Conservation (phyloP, 179 eudicot species). For the Patellifolia procumbens region DNA sequence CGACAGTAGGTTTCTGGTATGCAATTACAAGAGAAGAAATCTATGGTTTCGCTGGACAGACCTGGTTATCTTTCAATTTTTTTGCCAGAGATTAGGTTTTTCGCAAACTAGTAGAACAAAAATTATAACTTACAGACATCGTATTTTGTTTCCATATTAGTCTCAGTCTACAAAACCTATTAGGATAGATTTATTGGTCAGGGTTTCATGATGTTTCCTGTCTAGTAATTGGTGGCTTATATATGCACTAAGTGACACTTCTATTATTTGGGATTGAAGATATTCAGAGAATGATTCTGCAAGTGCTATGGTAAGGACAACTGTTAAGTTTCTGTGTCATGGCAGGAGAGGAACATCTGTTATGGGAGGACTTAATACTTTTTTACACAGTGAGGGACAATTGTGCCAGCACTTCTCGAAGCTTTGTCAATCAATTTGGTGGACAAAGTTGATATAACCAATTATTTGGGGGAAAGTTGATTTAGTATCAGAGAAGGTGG, state of each 20-base stretch:
- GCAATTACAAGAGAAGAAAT: background rate
- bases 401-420: slow-evolving; percentile 7
- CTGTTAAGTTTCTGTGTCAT: slow-evolving; percentile 1
- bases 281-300: slow-evolving; percentile 5
- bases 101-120: slow-evolving; percentile 18
- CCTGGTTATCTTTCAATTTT: background rate
- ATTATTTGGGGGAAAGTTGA: background rate
- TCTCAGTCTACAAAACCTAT: background rate
- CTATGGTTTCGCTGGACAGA: slow-evolving; percentile 11
- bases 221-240: slow-evolving; percentile 7
- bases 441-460: background rate
- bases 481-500: background rate
- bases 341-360: slow-evolving; percentile 4
- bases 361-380: slow-evolving; percentile 1
- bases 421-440: background rate
- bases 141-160: too few species aligned
- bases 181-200: slow-evolving; percentile 11
- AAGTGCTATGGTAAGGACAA: background rate
- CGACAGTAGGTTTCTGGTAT: slow-evolving; percentile 7
- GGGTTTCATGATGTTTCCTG: slow-evolving; percentile 14
- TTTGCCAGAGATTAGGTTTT: slow-evolving; percentile 19
- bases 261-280: slow-evolving; percentile 11
- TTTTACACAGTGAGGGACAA: slow-evolving; percentile 3
- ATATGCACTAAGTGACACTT: background rate
- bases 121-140: slow-evolving; percentile 8